Percentiles rank a stretch among this genome's conserved stretches.
These are phyloP conservation scores for Populus hybrid DNA, from an alignment of 441 rosid species.

Conservation along the genomic window DNA sequence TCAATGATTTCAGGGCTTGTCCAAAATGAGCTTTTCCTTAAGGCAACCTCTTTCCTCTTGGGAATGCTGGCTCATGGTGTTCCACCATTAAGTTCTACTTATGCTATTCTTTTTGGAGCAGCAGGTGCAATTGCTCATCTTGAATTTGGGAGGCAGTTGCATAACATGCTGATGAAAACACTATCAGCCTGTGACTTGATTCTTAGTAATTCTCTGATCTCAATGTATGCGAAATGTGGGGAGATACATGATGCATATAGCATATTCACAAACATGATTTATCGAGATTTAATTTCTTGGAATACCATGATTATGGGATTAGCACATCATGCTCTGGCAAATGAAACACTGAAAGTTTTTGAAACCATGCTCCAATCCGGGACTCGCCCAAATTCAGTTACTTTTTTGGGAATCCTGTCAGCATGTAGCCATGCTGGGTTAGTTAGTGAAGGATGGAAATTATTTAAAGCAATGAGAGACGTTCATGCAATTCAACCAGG, in stretches of 20 bases:
- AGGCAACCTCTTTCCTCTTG: constrained; percentile 50
- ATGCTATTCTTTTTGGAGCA: constrained; percentile 64
- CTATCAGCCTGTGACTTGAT: constrained; percentile 44
- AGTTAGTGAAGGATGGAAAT: constrained; percentile 40
- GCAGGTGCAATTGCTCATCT: constrained; percentile 72
- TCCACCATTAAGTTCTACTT: constrained; percentile 51
- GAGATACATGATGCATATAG: constrained; percentile 46
- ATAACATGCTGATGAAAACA: constrained; percentile 50
- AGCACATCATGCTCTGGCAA: constrained; percentile 60
- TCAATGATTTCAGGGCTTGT: constrained; percentile 85
- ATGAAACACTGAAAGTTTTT: constrained; percentile 46
- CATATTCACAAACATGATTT: constrained; percentile 53
- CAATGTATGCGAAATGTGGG: constrained; percentile 89
- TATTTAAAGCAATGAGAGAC: constrained; percentile 51
- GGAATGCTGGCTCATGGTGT: constrained; percentile 53
- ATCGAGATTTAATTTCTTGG: constrained; percentile 64
- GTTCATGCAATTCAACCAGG: constrained; percentile 45
- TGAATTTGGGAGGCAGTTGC: constrained; percentile 67
- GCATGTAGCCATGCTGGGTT: constrained; percentile 71
- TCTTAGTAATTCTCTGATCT: constrained; percentile 63
- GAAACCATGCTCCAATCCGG: constrained; percentile 51
- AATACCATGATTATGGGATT: constrained; percentile 84
- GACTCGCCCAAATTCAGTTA: constrained; percentile 56
- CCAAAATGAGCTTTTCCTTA: constrained; percentile 59
- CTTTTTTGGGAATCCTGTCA: constrained; percentile 68